Conservation (phyloP, 208 protist species). For the Crithidia sp. region DNA sequence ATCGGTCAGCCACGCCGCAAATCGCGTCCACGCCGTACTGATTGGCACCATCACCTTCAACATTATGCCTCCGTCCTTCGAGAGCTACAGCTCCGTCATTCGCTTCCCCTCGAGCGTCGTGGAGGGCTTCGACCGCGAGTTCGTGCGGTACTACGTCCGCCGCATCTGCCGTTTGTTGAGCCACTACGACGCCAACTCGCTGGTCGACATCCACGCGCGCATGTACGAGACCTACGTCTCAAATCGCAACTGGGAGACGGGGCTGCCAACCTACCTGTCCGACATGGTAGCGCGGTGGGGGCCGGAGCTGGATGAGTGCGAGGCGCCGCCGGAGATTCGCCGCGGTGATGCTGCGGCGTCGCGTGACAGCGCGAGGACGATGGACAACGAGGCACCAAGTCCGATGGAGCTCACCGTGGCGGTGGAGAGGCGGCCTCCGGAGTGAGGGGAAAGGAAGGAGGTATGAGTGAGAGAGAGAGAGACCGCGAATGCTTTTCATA, state of each 20-base stretch:
- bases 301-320: slow-evolving; percentile 45
- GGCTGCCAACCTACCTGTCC: slow-evolving; percentile 51
- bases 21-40: slow-evolving; percentile 47
- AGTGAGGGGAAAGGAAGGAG: slow-evolving; percentile 5
- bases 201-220: slow-evolving; percentile 60
- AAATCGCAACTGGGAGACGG: slow-evolving; percentile 44
- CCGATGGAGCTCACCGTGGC: neutral
- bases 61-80: slow-evolving; percentile 58
- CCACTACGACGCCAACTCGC: slow-evolving; percentile 74
- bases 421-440: neutral
- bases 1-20: slow-evolving; percentile 41
- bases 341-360: neutral
- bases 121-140: slow-evolving; percentile 50
- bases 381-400: neutral
- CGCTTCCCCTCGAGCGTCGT: slow-evolving; percentile 41
- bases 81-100: slow-evolving; percentile 53
- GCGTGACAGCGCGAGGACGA: neutral
- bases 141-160: slow-evolving; percentile 75
- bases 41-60: slow-evolving; percentile 72
- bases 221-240: slow-evolving; percentile 72
- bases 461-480: neutral
- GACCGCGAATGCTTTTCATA: neutral
- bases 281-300: slow-evolving; percentile 65
- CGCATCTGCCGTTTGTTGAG: slow-evolving; percentile 61
- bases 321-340: slow-evolving; percentile 26